Percentiles rank a stretch among this genome's conserved stretches.
Conservation (phyloP, 306 rosid genomes). For the Hippophae tibetana region DNA sequence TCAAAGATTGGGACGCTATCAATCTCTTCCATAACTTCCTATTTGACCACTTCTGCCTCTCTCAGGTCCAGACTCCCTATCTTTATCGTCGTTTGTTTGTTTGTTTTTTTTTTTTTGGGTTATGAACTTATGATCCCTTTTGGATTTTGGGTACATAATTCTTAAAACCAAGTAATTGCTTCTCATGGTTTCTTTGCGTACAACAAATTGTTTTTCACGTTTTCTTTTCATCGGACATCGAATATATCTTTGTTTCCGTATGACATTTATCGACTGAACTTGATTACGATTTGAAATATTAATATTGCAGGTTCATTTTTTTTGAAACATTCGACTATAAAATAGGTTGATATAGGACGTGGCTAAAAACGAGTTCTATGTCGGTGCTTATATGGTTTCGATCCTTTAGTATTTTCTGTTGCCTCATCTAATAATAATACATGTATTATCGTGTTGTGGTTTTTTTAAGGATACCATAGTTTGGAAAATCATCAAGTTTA, state of each 20-base stretch:
- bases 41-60: constrained; percentile 39
- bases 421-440: background rate
- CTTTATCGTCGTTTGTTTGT: no score
- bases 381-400: constrained; percentile 72
- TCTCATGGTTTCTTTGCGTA: no score
- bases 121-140: no score
- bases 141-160: no score
- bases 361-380: constrained; percentile 40
- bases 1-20: constrained; percentile 66
- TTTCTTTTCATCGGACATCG: no score
- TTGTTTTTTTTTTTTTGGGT: no score
- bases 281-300: no score
- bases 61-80: constrained; percentile 41
- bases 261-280: no score
- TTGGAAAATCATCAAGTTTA: constrained; percentile 84
- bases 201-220: no score
- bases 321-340: constrained; percentile 37
- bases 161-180: no score
- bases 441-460: background rate
- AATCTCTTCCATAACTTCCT: constrained; percentile 65
- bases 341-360: background rate
- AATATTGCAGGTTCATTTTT: constrained; percentile 43
- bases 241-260: no score
- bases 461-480: constrained; percentile 49
- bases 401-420: background rate